Evolutionary conservation across 257 asterid genomes (phyloP), one percentile per base, ranked within the genome.

Genomic region (Solanum clarkiae): DNA sequence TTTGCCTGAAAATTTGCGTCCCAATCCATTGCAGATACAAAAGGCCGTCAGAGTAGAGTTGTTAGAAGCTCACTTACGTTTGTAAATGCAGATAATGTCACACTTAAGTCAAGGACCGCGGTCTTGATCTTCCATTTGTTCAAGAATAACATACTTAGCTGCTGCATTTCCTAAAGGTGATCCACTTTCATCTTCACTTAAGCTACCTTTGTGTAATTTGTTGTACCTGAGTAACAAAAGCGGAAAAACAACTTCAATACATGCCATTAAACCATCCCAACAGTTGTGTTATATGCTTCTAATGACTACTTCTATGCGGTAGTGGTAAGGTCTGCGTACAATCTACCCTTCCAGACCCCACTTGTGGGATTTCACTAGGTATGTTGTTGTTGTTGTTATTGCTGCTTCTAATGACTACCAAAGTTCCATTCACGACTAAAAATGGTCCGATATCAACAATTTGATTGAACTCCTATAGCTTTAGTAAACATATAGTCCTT

Each of bases 61-160:
- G 15, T 51, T 26, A 26, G 47, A 77, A 51, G 79, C 26, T 40
- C n/a, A 18, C 79, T 18, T 69, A 4, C 51, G 11, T 18, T 17
- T 15, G 51, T 69, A 40, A 17, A 17, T 40, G 53, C 79, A 69
- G 53, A 69, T 69, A 40, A 77, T 86, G 4, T 44, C 42, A 81
- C 53, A 65, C 81, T 36, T 55, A 82, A 80, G 80, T 87, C 85
- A 92, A 62, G 91, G 89, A 57, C 55, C 84, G 4, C 90, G 92
- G 66, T 91, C 98, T 87, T 92, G 93, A 66, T 93, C 96, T 16
- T 93, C 99, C 91, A 89, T 87, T 90, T 95, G 97, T 69, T 93
- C 98, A 32, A 95, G 97, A 40, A 95, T 93, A 86, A 91, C 97
- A 85, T 95, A 95, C 86, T 92, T 94, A 14, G 97, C 88, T 72